Evolutionary conservation across 1,284 basidiomycete genomes (phyloP).

Genomic region (Leccinum huronense): DNA sequence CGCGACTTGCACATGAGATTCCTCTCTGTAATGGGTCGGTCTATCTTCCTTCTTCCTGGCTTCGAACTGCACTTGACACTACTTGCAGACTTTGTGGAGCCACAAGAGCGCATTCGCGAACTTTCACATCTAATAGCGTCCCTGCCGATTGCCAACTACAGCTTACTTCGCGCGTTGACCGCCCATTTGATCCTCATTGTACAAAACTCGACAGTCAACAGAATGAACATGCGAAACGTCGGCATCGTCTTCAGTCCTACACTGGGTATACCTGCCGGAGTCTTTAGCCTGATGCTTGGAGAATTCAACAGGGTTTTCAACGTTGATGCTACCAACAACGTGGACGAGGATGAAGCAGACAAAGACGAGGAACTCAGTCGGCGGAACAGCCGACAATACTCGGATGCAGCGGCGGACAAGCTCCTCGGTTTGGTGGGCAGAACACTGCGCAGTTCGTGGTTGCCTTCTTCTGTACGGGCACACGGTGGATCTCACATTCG

Average conservation of each 20-base stretch:
- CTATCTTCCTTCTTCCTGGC: slow-evolving; percentile 8
- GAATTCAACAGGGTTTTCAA: slow-evolving; percentile 91
- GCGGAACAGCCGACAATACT: slow-evolving; percentile 77
- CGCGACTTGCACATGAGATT: slow-evolving; percentile 86
- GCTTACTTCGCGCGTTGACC: slow-evolving; percentile 86
- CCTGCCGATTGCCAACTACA: slow-evolving; percentile 92
- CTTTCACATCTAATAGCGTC: slow-evolving; percentile 83
- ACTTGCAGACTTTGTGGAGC: slow-evolving; percentile 76
- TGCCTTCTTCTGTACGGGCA: slow-evolving; percentile 9
- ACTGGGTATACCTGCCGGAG: slow-evolving; percentile 90
- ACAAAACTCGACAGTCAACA: slow-evolving; percentile 86
- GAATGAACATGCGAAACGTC: slow-evolving; percentile 99
- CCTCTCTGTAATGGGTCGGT: slow-evolving; percentile 86
- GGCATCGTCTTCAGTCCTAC: slow-evolving; percentile 98
- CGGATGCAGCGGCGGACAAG: slow-evolving; percentile 74
- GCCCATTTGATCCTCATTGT: slow-evolving; percentile 97
- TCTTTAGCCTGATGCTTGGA: slow-evolving; percentile 89
- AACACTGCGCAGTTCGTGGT: slow-evolving; percentile 54
- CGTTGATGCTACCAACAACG: slow-evolving; percentile 52
- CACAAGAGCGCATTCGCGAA: slow-evolving; percentile 85
- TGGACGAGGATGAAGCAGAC: slow-evolving; percentile 32
- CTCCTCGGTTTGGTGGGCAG: slow-evolving; percentile 72
- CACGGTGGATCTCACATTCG: slow-evolving; percentile 12
- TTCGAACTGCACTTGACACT: slow-evolving; percentile 14
- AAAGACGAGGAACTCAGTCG: slow-evolving; percentile 46